Evolutionary conservation across 257 asterid genomes (phyloP).

Genomic region (Solanum medicagineum): DNA sequence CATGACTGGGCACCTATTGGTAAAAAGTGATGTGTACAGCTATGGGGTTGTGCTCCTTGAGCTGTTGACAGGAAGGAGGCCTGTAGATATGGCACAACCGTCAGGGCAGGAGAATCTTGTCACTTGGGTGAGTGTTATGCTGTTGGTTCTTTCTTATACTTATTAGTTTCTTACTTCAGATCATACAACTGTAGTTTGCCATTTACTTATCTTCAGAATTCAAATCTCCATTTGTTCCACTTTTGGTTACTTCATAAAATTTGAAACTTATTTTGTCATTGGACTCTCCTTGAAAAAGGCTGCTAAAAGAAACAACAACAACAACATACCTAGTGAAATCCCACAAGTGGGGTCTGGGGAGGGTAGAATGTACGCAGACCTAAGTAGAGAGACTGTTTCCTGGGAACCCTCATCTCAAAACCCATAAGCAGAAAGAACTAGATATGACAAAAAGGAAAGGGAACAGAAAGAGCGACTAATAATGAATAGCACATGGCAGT

Average conservation of each 20-base stretch:
- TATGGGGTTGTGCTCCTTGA: constrained; percentile 97
- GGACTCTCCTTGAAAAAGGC: background rate
- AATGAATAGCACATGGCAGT: no score
- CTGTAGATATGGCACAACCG: constrained; percentile 96
- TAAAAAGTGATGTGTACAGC: constrained; percentile 97
- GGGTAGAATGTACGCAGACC: no score
- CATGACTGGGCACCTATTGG: constrained; percentile 95
- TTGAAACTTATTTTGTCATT: background rate
- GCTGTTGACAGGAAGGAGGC: constrained; percentile 83
- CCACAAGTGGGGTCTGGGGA: no score
- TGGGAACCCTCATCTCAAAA: no score
- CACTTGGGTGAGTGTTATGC: constrained; percentile 49
- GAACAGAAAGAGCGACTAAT: no score
- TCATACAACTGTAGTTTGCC: background rate
- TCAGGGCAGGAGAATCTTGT: constrained; percentile 97
- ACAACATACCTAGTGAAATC: no score
- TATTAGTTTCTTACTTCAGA: background rate
- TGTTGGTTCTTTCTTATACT: background rate
- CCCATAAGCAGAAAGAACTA: no score
- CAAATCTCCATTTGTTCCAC: background rate
- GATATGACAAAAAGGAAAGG: no score
- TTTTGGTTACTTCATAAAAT: background rate
- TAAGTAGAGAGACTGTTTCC: no score
- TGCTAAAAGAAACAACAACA: background rate
- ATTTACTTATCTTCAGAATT: background rate